These are phyloP conservation scores for Amoebophrya sp. DNA, from an alignment of 169 alveolate species.

Conservation along the genomic window DNA sequence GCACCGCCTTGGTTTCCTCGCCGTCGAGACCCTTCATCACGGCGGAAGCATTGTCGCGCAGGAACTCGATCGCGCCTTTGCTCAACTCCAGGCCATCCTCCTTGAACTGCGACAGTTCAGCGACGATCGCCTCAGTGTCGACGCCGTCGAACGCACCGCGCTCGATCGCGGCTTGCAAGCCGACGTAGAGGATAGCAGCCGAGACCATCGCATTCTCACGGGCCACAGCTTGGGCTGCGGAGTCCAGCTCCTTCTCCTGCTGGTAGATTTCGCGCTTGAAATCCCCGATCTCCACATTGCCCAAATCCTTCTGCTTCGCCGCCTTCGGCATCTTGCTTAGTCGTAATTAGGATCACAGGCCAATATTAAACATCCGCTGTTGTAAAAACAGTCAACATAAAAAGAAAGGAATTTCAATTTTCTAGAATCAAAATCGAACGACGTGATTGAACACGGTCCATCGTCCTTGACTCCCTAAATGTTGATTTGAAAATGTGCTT, in stretches of 20 bases:
- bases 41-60: background rate
- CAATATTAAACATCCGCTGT: background rate
- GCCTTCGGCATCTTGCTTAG: background rate
- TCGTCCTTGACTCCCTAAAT: background rate
- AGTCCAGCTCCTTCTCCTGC: background rate
- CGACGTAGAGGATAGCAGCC: background rate
- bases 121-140: background rate
- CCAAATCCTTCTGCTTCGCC: conserved; percentile 11
- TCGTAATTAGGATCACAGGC: background rate
- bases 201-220: background rate
- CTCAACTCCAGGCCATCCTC: background rate
- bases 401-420: background rate
- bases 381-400: background rate
- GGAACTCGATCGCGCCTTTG: background rate
- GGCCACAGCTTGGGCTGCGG: background rate
- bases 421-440: too few relatives aligned
- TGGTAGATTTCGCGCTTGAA: background rate
- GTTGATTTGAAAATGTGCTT: background rate
- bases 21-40: background rate
- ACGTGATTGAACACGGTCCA: background rate
- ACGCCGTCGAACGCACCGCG: background rate
- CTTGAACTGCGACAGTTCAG: background rate
- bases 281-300: conserved; percentile 4
- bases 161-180: background rate
- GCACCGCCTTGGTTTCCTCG: background rate